These are phyloP conservation scores for Phytophthora sp. DNA, from an alignment of 352 stramenopile species.

Conservation along the genomic window DNA sequence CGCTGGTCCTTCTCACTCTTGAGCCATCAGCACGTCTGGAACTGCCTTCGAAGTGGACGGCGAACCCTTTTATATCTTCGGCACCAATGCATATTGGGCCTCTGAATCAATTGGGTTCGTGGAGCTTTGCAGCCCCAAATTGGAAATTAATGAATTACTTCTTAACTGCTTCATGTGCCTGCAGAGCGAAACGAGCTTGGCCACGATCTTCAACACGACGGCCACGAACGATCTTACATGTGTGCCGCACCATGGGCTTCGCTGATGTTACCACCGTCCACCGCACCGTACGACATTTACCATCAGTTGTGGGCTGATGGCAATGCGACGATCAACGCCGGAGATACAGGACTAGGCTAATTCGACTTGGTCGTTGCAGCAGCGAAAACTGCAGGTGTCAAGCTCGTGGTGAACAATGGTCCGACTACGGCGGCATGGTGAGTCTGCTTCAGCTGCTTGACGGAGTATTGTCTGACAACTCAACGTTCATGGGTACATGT, in stretches of 20 bases:
- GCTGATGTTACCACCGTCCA: slow-evolving; percentile 17
- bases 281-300: slow-evolving; percentile 27
- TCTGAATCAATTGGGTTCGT: not conserved
- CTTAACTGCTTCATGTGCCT: not conserved
- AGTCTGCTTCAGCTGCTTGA: not conserved
- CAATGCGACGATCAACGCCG: slow-evolving; percentile 32
- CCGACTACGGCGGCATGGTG: slow-evolving; percentile 31
- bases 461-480: not conserved
- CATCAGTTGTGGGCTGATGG: slow-evolving; percentile 40
- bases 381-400: slow-evolving; percentile 27
- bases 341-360: slow-evolving; percentile 17
- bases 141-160: not conserved
- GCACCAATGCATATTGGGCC: slow-evolving; percentile 23
- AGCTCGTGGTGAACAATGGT: slow-evolving; percentile 35
- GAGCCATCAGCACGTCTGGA: too few relatives aligned
- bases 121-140: not conserved
- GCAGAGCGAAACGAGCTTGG: slow-evolving; percentile 27
- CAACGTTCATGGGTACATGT: not conserved
- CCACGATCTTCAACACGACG: slow-evolving; percentile 41
- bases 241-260: slow-evolving; percentile 37
- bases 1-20: too few relatives aligned
- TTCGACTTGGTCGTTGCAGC: slow-evolving; percentile 26
- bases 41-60: slow-evolving; percentile 23
- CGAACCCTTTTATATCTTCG: slow-evolving; percentile 28
- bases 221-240: slow-evolving; percentile 32